A percentile compares a stretch with the other conserved stretches of the same genome.
Conservation (phyloP, 1,139 yeast genomes). For the Candida freyschussii region DNA sequence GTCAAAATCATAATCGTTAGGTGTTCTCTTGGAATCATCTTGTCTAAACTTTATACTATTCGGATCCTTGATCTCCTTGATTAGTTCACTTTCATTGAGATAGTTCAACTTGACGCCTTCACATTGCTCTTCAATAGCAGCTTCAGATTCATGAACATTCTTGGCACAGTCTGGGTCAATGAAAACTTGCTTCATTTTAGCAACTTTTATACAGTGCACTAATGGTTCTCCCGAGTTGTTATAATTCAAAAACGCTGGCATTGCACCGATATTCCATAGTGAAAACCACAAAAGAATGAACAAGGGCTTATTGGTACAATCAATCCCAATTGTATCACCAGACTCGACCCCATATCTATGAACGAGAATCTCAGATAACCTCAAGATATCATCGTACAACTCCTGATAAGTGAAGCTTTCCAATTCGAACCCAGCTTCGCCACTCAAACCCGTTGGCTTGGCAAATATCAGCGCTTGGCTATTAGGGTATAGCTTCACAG, state of each 20-base stretch:
- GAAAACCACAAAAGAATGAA: slow-evolving; percentile 80
- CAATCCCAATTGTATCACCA: slow-evolving; percentile 70
- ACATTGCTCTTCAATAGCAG: slow-evolving; percentile 36
- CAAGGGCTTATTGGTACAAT: slow-evolving; percentile 79
- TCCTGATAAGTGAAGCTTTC: slow-evolving; percentile 67
- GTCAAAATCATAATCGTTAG: slow-evolving; percentile 50
- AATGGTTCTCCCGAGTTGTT: slow-evolving; percentile 71
- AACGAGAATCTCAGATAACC: slow-evolving; percentile 61
- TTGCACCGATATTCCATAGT: slow-evolving; percentile 87
- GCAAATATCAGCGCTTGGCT: slow-evolving; percentile 59
- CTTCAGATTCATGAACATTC: slow-evolving; percentile 51
- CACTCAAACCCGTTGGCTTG: slow-evolving; percentile 39
- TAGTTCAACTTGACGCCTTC: slow-evolving; percentile 43
- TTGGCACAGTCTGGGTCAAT: slow-evolving; percentile 68
- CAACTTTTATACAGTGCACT: slow-evolving; percentile 73
- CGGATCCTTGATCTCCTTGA: slow-evolving; percentile 40
- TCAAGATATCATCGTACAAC: slow-evolving; percentile 58
- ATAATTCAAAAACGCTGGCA: slow-evolving; percentile 83
- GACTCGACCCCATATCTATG: slow-evolving; percentile 59
- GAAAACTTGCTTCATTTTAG: slow-evolving; percentile 59
- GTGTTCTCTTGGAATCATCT: slow-evolving; percentile 51
- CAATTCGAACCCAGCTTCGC: slow-evolving; percentile 52
- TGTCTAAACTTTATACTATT: slow-evolving; percentile 51
- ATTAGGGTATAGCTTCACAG: slow-evolving; percentile 47
- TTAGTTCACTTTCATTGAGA: slow-evolving; percentile 49